Evolutionary conservation across 2,329 filamentous ascomycete species (phyloP), one percentile per base, ranked within the genome.

Genomic region (Clonostachys byssicola): DNA sequence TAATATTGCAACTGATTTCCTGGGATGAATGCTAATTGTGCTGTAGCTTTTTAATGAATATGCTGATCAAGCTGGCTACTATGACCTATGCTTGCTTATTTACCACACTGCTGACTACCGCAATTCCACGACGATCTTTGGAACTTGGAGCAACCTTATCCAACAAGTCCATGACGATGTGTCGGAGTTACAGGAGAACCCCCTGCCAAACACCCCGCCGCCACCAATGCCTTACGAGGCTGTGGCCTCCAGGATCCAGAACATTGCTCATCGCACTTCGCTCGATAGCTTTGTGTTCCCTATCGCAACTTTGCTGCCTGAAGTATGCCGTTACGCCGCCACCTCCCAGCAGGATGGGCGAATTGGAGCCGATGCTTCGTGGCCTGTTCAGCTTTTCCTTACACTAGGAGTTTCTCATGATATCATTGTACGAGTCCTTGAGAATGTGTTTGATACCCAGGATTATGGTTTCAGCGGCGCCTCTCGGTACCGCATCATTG

Each of bases 21-120:
- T 10, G 34, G 44, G 47, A 43, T 59, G 61, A 45, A 63, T 49
- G 23, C 23, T 30, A 30, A 30, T 9, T 30, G 23, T 13, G 23
- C 20, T 30, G 4, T 59, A 95, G 84, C 82, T 99, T n/a, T 99
- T 90, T 71, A 95, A 97, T 62, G 74, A 83, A 52, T 99, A 91
- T 59, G 90, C 92, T 47, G 92, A 96, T 60, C 86, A 89, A 59
- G 94, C 90, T 3, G 86, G 84, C 44, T 99, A 99, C 74, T 92
- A 91, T 68, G 94, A 97, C 62, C 80, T 99, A 44, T 96, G 89
- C 62, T 80, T 99, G 9, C 77, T 92, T 50, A 96, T 99, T 59
- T 97, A 92, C 72, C 87, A 95, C 64, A 82, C 87, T 2, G 92
- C 92, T 42, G 91, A 97, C 65, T 89, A 95, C 72, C 87, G 92